phyloP scores from a whole-genome alignment of 2,329 filamentous ascomycete species.

The Diaporthe citrichinensis region DNA sequence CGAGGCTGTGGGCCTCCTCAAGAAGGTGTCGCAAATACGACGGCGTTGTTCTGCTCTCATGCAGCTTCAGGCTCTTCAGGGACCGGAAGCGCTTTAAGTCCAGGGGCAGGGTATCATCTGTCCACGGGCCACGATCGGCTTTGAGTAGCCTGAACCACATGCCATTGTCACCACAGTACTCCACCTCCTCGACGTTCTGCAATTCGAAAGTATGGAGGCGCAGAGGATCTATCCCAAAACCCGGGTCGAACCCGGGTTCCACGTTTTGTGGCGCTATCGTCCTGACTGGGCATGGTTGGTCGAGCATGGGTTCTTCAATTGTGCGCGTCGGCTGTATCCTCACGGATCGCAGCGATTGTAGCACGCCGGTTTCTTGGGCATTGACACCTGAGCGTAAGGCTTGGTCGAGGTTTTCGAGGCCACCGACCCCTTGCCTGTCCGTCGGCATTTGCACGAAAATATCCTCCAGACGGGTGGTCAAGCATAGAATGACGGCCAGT shows the following conservation, averaged over 20 bases:
- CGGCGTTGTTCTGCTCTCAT: neutral
- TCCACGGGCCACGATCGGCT: neutral
- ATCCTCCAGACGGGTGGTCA: slow-evolving; percentile 2
- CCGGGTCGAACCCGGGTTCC: neutral
- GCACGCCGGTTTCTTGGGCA: neutral
- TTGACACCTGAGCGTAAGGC: neutral
- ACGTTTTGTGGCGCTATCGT: neutral
- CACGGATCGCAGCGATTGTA: neutral
- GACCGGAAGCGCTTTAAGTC: slow-evolving; percentile 1
- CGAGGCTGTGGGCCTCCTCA: slow-evolving; percentile 7
- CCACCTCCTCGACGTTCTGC: neutral
- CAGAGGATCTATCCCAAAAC: slow-evolving; percentile 9
- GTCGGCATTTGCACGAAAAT: neutral
- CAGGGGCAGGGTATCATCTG: neutral
- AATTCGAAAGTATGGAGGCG: neutral
- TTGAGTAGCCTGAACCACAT: slow-evolving; percentile 15
- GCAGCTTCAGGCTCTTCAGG: slow-evolving; percentile 2
- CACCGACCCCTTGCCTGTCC: neutral
- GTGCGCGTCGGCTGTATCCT: neutral
- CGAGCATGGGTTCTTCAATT: neutral
- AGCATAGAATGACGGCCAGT: neutral
- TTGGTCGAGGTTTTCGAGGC: neutral
- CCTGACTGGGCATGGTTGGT: neutral
- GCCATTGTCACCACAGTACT: slow-evolving; percentile 2
- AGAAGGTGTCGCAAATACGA: neutral